Conservation (phyloP, 345 rosid species). For the Gynandropsis gynandra region DNA sequence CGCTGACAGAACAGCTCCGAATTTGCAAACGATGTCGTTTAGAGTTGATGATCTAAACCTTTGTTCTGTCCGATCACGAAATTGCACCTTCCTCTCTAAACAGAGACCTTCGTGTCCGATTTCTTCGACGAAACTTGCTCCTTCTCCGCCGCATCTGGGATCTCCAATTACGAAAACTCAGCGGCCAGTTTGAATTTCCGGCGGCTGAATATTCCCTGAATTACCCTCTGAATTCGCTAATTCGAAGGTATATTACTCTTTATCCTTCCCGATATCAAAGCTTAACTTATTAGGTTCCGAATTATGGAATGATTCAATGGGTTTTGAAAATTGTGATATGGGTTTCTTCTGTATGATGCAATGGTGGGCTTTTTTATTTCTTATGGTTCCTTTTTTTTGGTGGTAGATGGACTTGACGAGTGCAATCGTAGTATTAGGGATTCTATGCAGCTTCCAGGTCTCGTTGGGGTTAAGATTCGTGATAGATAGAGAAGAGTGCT, state of each 20-base stretch:
- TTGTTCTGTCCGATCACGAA: constrained; percentile 25
- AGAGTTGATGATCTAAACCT: constrained; percentile 12
- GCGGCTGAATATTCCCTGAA: neutral
- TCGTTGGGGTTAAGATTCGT: constrained; percentile 45
- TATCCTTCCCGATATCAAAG: neutral
- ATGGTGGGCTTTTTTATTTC: neutral
- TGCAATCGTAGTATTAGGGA: constrained; percentile 24
- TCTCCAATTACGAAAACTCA: neutral
- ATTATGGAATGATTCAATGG: neutral
- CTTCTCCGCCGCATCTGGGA: constrained; percentile 4
- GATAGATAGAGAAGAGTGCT: constrained; percentile 57
- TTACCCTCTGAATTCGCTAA: constrained; percentile 11
- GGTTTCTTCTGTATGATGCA: neutral
- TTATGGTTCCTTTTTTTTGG: neutral
- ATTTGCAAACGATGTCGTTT: constrained; percentile 28
- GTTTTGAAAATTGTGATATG: constrained; percentile 2
- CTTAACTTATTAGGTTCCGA: constrained; percentile 12
- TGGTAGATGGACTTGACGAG: constrained; percentile 27
- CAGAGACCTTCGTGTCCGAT: constrained; percentile 21
- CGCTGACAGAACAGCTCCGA: constrained; percentile 18
- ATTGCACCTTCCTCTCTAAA: constrained; percentile 25
- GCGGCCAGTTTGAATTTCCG: constrained; percentile 10
- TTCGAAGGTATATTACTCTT: constrained; percentile 20
- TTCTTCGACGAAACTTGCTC: constrained; percentile 16
- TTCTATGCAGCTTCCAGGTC: constrained; percentile 29